A percentile compares a stretch with the other conserved stretches of the same genome.
Conservation (phyloP, 2,329 filamentous ascomycete species). For the Triangularia setosa region DNA sequence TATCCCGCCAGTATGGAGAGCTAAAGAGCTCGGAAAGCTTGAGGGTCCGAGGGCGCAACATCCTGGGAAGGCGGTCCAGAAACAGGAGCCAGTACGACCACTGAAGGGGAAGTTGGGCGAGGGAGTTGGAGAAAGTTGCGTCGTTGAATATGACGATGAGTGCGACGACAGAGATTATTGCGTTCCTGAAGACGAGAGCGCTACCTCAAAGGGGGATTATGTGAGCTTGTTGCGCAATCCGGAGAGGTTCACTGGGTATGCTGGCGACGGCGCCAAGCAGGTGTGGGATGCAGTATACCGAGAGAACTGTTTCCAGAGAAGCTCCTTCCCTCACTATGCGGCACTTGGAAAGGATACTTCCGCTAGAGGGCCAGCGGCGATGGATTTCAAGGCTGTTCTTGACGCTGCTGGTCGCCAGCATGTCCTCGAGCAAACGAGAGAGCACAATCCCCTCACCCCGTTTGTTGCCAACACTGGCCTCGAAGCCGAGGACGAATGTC, state of each 20-base stretch:
- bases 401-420: constrained; percentile 57
- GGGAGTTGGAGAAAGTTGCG: constrained; percentile 87
- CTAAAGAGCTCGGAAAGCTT: constrained; percentile 86
- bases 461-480: constrained; percentile 62
- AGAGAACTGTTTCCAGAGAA: constrained; percentile 87
- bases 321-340: constrained; percentile 59
- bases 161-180: constrained; percentile 97
- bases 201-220: constrained; percentile 85
- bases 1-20: constrained; percentile 86
- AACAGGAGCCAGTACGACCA: constrained; percentile 66
- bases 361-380: constrained; percentile 49
- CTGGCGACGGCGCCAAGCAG: constrained; percentile 76
- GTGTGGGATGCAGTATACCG: constrained; percentile 97
- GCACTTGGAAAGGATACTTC: constrained; percentile 46
- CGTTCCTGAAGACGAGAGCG: constrained; percentile 88
- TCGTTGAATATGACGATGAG: constrained; percentile 95
- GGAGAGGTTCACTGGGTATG: constrained; percentile 92
- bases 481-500: constrained; percentile 83
- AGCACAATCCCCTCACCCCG: constrained; percentile 50
- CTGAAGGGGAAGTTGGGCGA: constrained; percentile 80
- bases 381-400: constrained; percentile 60
- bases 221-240: constrained; percentile 92
- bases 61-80: constrained; percentile 70
- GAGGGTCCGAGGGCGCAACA: constrained; percentile 89
- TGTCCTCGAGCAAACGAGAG: constrained; percentile 57